phyloP scores from a whole-genome alignment of 805 yeast genomes.

The Candida parachauliodes region DNA sequence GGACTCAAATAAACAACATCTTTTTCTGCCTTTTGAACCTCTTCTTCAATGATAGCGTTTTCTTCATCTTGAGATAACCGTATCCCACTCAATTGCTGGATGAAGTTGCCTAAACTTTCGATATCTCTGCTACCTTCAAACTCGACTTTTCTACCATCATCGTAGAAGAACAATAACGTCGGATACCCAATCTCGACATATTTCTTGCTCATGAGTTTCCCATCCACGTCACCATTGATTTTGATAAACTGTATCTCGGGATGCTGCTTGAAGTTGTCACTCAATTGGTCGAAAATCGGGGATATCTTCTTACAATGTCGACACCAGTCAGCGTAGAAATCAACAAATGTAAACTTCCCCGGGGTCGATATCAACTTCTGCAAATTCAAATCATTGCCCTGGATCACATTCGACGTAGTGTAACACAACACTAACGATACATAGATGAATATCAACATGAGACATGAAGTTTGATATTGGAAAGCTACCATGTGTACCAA shows the following conservation, averaged over 20 bases:
- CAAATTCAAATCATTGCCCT: conserved; percentile 48
- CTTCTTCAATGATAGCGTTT: conserved; percentile 1
- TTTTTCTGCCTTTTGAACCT: conserved; percentile 10
- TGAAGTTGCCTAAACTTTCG: conserved; percentile 50
- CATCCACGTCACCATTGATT: conserved; percentile 56
- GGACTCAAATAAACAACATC: conserved; percentile 33
- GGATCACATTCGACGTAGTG: conserved; percentile 25
- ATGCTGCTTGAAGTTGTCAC: conserved; percentile 24
- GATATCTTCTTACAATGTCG: conserved; percentile 58
- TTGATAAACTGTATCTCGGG: conserved; percentile 47
- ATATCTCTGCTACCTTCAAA: conserved; percentile 54
- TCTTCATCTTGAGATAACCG: conserved; percentile 13
- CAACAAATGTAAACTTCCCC: conserved; percentile 43
- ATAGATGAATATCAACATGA: not conserved
- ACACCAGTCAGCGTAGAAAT: conserved; percentile 70
- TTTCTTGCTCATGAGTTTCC: conserved; percentile 46
- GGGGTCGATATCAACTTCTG: conserved; percentile 54
- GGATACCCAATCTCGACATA: conserved; percentile 65
- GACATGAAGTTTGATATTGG: too few species aligned
- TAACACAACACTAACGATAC: conserved; percentile 5
- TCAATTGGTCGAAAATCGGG: conserved; percentile 45
- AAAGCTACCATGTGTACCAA: not conserved
- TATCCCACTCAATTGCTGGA: conserved; percentile 35
- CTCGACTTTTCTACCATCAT: conserved; percentile 36
- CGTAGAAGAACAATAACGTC: conserved; percentile 55